These are phyloP conservation scores for Tanacetum coccineum DNA, from an alignment of 129 eudicot genomes.

Conservation along the genomic window DNA sequence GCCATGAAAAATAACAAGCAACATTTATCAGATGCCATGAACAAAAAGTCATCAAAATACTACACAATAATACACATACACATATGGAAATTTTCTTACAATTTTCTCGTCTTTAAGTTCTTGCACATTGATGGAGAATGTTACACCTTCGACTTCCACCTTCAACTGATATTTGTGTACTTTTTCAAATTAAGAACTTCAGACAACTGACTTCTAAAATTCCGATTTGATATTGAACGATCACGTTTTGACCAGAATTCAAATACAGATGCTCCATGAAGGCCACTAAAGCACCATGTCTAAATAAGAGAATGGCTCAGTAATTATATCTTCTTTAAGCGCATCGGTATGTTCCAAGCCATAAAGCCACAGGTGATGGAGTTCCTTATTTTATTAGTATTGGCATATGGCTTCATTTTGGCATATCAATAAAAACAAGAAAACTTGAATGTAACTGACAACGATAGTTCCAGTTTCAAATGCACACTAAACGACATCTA, in stretches of 20 bases:
- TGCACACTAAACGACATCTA: conserved; percentile 73
- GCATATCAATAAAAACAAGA: conserved; percentile 68
- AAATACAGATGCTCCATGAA: conserved; percentile 57
- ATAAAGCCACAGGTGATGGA: conserved; percentile 47
- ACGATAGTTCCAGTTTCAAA: conserved; percentile 72
- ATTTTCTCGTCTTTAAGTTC: conserved; percentile 50
- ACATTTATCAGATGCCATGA: conserved; percentile 53
- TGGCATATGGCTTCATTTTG: conserved; percentile 45
- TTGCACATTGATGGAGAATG: conserved; percentile 49
- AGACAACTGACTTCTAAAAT: conserved; percentile 29
- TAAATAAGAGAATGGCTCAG: conserved; percentile 37
- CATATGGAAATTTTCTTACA: conserved; percentile 35
- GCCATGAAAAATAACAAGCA: conserved; percentile 80
- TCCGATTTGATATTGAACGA: conserved; percentile 43
- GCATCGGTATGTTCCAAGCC: conserved; percentile 97
- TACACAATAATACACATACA: not conserved
- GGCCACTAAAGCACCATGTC: conserved; percentile 38
- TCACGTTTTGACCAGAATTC: conserved; percentile 57
- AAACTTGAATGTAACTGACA: conserved; percentile 76
- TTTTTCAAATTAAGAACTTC: conserved; percentile 18
- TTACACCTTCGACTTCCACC: conserved; percentile 40
- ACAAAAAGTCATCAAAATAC: conserved; percentile 9
- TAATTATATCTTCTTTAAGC: conserved; percentile 67
- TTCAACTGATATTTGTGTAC: conserved; percentile 34
- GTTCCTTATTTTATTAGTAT: conserved; percentile 44